Conservation (phyloP, 2,329 filamentous ascomycete genomes). For the Furcasterigmium furcatum region DNA sequence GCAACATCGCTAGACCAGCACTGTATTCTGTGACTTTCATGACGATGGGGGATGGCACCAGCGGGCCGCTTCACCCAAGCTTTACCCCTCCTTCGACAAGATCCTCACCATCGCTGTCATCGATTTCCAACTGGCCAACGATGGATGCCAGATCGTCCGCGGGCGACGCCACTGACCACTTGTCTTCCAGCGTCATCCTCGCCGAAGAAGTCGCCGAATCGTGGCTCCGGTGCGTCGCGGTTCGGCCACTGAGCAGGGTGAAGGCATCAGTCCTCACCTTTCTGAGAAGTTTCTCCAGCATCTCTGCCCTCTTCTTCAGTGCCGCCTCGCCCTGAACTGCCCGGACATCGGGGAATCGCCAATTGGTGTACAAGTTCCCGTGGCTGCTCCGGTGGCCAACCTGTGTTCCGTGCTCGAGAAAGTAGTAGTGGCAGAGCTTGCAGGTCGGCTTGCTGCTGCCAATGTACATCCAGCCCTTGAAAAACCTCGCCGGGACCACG, state of each 20-base stretch:
- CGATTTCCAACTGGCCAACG: neutral
- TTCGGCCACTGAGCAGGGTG: neutral
- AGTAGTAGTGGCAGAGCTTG: slow-evolving; percentile 32
- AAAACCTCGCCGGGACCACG: slow-evolving; percentile 18
- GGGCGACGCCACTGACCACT: neutral
- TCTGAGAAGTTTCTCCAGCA: neutral
- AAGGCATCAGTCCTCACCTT: neutral
- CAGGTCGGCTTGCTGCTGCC: slow-evolving; percentile 37
- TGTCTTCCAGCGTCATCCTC: slow-evolving; percentile 1
- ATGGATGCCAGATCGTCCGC: neutral
- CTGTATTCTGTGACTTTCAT: too few species aligned
- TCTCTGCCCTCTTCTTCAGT: neutral
- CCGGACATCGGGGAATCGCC: slow-evolving; percentile 31
- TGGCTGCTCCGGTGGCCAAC: slow-evolving; percentile 24
- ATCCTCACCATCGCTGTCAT: neutral
- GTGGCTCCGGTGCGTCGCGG: neutral
- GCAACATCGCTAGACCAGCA: too few species aligned
- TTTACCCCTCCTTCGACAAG: too few species aligned
- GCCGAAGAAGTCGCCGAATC: slow-evolving; percentile 6
- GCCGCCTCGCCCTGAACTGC: neutral
- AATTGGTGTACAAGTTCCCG: slow-evolving; percentile 33
- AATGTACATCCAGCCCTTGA: slow-evolving; percentile 27
- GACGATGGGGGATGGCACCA: too few species aligned
- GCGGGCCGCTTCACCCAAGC: too few species aligned
- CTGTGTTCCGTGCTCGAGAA: slow-evolving; percentile 18